Evolutionary conservation across 108 stramenopile genomes (phyloP).

Genomic region (Bacterosira constricta): DNA sequence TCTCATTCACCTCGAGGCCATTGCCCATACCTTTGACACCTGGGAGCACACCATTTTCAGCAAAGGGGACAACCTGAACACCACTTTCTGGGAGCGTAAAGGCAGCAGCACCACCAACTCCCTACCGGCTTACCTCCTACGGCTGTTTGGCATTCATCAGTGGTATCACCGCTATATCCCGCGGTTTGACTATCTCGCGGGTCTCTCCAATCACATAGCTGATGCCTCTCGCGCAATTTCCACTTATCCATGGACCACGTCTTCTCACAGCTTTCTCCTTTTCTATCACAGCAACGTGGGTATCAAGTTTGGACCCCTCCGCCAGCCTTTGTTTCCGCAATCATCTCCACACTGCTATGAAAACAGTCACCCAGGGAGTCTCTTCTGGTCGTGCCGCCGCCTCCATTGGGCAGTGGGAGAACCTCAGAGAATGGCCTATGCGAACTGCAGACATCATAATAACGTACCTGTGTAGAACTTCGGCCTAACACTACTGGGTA

Average conservation of each 20-base stretch:
- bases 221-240: background rate
- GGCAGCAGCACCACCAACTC: constrained; percentile 1
- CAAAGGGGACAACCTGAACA: constrained; percentile 36
- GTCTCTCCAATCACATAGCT: constrained; percentile 24
- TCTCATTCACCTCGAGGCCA: constrained; percentile 6
- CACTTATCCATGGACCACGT: background rate
- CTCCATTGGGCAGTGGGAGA: constrained; percentile 14
- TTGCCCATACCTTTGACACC: constrained; percentile 15
- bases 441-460: too few species aligned
- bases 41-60: constrained; percentile 20
- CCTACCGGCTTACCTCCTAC: background rate
- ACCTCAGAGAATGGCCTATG: too few species aligned
- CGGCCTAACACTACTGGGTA: too few species aligned
- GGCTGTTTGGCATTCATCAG: too few species aligned
- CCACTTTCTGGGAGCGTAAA: constrained; percentile 8
- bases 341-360: constrained; percentile 17
- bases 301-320: background rate
- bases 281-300: background rate
- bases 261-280: background rate
- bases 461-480: too few species aligned
- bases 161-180: constrained; percentile 38
- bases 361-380: constrained; percentile 6
- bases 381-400: background rate
- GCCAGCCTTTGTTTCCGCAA: constrained; percentile 7
- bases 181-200: constrained; percentile 30